Evolutionary conservation across 1,284 basidiomycete species (phyloP).

Genomic region (Ganoderma resinaceum): DNA sequence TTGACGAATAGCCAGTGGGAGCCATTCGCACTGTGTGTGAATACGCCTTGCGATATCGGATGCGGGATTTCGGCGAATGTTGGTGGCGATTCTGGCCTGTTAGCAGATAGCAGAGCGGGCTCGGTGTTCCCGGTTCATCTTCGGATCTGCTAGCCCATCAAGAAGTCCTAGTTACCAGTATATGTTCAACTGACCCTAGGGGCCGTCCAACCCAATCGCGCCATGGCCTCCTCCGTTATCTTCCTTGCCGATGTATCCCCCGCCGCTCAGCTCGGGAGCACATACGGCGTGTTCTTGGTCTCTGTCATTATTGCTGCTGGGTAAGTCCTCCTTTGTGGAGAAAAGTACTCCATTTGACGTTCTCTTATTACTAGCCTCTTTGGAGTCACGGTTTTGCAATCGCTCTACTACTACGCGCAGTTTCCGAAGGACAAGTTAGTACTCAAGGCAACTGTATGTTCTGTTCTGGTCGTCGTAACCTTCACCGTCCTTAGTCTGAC

Average conservation of each 20-base stretch:
- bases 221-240: slow-evolving; percentile 4
- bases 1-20: neutral
- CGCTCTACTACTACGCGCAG: slow-evolving; percentile 24
- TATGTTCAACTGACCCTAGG: neutral
- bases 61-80: neutral
- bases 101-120: no score
- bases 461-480: neutral
- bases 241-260: neutral
- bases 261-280: slow-evolving; percentile 21
- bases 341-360: neutral
- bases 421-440: slow-evolving; percentile 23
- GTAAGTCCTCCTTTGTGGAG: slow-evolving; percentile 9
- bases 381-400: slow-evolving; percentile 22
- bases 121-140: neutral
- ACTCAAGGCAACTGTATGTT: slow-evolving; percentile 19
- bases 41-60: neutral
- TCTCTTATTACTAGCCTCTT: slow-evolving; percentile 13
- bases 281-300: slow-evolving; percentile 29
- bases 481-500: neutral
- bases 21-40: slow-evolving; percentile 1
- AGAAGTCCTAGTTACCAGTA: neutral
- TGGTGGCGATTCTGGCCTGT: neutral
- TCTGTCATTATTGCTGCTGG: slow-evolving; percentile 24
- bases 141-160: neutral
- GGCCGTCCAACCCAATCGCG: slow-evolving; percentile 2